A percentile compares a stretch with the other conserved stretches of the same genome.
These are phyloP conservation scores for Fusarium fujikuroi DNA, from an alignment of 2,329 filamentous ascomycete species.

Conservation along the genomic window DNA sequence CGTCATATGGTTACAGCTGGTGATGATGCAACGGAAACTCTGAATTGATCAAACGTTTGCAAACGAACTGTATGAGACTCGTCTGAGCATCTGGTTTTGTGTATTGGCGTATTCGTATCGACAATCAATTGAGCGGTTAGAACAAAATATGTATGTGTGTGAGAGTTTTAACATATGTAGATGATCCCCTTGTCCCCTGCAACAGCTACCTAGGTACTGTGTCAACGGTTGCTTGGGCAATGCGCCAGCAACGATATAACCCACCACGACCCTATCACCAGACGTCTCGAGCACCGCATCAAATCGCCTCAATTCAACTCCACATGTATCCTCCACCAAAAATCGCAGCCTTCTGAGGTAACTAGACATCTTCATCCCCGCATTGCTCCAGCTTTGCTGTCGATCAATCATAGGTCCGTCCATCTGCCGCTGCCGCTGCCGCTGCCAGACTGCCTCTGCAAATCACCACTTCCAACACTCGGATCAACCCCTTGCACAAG, in stretches of 20 bases:
- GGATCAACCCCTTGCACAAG: neutral
- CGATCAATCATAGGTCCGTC: slow-evolving; percentile 19
- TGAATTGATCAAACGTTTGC: neutral
- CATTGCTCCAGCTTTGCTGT: slow-evolving; percentile 22
- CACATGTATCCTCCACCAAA: slow-evolving; percentile 33
- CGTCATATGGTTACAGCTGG: neutral
- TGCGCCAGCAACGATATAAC: slow-evolving; percentile 25
- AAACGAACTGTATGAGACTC: neutral
- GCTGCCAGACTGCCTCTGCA: neutral
- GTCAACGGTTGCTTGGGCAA: slow-evolving; percentile 43
- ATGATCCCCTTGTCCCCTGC: slow-evolving; percentile 21
- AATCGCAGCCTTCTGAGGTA: slow-evolving; percentile 27
- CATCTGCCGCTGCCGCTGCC: neutral
- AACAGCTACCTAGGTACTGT: slow-evolving; percentile 8
- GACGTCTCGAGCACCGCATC: neutral
- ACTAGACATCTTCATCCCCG: slow-evolving; percentile 31
- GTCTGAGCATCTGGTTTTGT: neutral
- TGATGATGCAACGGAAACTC: slow-evolving; percentile 22
- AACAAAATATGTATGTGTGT: neutral
- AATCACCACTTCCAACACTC: neutral
- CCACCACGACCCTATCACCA: slow-evolving; percentile 27
- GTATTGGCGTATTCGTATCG: slow-evolving; percentile 1
- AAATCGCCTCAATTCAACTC: slow-evolving; percentile 21
- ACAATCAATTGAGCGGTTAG: neutral
- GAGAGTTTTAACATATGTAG: neutral